Conservation (phyloP, 2,329 filamentous ascomycete species). For the Capronia coronata region DNA sequence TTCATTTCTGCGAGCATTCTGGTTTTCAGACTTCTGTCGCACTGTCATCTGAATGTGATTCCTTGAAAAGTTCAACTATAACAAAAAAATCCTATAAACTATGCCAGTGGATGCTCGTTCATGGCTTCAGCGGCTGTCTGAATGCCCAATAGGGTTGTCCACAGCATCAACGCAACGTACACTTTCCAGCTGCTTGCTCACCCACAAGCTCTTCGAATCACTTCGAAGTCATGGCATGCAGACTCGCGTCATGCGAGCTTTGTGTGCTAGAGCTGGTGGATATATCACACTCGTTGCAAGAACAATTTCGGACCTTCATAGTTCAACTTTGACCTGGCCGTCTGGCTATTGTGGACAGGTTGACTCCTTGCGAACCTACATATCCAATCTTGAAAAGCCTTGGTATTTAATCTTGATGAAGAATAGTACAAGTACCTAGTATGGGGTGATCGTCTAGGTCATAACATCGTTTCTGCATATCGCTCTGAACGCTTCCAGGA, state of each 20-base stretch:
- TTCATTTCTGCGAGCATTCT: not conserved
- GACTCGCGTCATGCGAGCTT: slow-evolving; percentile 23
- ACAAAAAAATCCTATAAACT: too few species aligned
- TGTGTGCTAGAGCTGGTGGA: slow-evolving; percentile 27
- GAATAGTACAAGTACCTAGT: slow-evolving; percentile 6
- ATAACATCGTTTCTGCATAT: slow-evolving; percentile 12
- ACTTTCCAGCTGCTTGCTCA: slow-evolving; percentile 29
- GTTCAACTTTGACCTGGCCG: slow-evolving; percentile 24
- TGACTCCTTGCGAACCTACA: slow-evolving; percentile 29
- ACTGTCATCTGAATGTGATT: too few species aligned
- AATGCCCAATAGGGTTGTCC: not conserved
- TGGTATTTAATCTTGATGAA: not conserved
- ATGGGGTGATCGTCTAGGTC: slow-evolving; percentile 3
- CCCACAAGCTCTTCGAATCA: slow-evolving; percentile 27
- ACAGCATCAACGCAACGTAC: slow-evolving; percentile 21
- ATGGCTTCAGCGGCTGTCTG: too few species aligned
- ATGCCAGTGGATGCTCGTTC: too few species aligned
- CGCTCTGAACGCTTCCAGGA: slow-evolving; percentile 24
- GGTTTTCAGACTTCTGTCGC: not conserved
- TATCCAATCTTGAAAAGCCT: not conserved
- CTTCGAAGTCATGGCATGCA: slow-evolving; percentile 23
- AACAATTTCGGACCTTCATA: slow-evolving; percentile 28
- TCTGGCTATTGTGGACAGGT: slow-evolving; percentile 25
- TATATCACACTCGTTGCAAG: slow-evolving; percentile 27
- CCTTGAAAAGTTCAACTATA: too few species aligned